Evolutionary conservation across 2,329 filamentous ascomycete species (phyloP).

Genomic region (Pezicula radicicola): DNA sequence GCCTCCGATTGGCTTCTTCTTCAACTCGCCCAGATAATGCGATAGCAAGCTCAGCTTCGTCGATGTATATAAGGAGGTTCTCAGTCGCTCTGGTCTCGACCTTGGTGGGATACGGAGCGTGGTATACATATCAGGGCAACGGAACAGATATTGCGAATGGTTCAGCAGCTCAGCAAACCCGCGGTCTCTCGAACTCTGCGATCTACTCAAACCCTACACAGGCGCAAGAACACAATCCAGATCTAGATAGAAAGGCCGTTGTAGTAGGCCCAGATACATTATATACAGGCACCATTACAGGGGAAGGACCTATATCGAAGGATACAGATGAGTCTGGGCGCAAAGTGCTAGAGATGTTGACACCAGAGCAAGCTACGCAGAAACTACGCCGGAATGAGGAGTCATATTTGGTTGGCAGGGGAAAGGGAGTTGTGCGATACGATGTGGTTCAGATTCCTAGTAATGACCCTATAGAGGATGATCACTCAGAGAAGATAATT

Average conservation of each 20-base stretch:
- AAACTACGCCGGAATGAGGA: constrained; percentile 88
- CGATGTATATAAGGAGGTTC: constrained; percentile 73
- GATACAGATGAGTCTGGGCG: constrained; percentile 79
- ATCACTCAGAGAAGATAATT: constrained; percentile 97
- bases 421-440: constrained; percentile 88
- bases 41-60: constrained; percentile 37
- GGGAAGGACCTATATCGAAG: constrained; percentile 85
- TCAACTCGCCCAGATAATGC: constrained; percentile 31
- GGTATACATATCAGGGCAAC: constrained; percentile 63
- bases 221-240: constrained; percentile 20
- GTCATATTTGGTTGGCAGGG: constrained; percentile 86
- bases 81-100: constrained; percentile 65
- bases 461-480: constrained; percentile 97
- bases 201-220: constrained; percentile 16
- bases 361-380: constrained; percentile 86
- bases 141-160: constrained; percentile 5
- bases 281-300: constrained; percentile 81
- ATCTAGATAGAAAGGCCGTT: constrained; percentile 65
- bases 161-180: constrained; percentile 24
- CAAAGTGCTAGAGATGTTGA: constrained; percentile 93
- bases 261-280: constrained; percentile 89
- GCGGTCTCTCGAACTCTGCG: constrained; percentile 17
- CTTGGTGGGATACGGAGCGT: constrained; percentile 70
- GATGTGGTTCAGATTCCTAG: constrained; percentile 92
- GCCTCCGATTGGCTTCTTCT: constrained; percentile 39